Base-by-base conservation (phyloP, 345 rosid species). In the Pseudoturritis turrita region DNA sequence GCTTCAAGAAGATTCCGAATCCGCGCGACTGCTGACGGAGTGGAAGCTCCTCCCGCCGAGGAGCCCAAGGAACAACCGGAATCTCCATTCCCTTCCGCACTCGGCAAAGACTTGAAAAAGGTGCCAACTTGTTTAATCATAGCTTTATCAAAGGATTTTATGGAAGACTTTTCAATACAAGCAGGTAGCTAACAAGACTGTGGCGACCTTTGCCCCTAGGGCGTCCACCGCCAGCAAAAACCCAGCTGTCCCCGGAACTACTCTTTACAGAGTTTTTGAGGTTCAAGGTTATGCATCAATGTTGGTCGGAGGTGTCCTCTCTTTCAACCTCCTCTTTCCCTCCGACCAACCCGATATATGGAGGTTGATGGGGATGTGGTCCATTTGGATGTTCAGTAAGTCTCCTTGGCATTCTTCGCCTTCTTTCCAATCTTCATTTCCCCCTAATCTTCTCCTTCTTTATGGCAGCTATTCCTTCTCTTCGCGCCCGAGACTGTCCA, bases 321-420 rank as follows among this genome's bases (percentile, higher is more conserved):
- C 98, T 47, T 93, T 86, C 85, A 93, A 93, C 71, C 88, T 94
- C 66, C 75, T 91, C 28, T 89, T 89, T 77, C 97, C 97, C 50
- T 89, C 97, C 4, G 82, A 83, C 67, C 91, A 91, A 71, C 98
- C 98, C 7, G 97, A 94, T 68, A 46, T 94, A 11, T 91, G 97
- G 97, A 91, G 98, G 79, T 76, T 94, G 47, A 91, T 91, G 91
- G 98, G 98, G 28, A 94, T 94, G 98, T 94, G 98, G 98, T 94
- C 98, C 21, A 91, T 94, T 69, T 89, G 98, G 98, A 89, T 94
- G 97, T 94, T 94, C 86, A 89, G 98, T 90, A 80, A 84, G 96
- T 84, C 50, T 0, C 33, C 18, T 49, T 19, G 31, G 5, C 43
- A 31, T 22, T 1, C 0, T 17, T 21, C 49, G 19, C n/a, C 43